Percentiles rank a stretch among this genome's conserved stretches.
phyloP scores from a whole-genome alignment of 495 filamentous ascomycete species.

The Hypomontagnella submonticulosa region DNA sequence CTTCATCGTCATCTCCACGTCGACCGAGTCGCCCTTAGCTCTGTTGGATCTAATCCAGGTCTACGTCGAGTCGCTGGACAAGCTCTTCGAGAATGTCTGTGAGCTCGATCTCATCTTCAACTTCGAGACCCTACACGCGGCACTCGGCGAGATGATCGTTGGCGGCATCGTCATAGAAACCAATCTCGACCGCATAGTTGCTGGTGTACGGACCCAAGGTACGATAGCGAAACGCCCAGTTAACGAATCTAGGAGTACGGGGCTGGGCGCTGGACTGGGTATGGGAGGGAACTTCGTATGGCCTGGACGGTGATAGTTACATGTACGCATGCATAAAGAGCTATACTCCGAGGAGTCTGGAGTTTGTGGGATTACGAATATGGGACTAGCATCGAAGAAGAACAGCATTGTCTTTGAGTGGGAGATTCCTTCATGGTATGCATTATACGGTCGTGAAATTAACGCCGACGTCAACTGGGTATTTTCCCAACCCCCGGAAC shows the following conservation, averaged over 20 bases:
- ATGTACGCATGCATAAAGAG: background rate
- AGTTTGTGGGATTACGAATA: constrained; percentile 30
- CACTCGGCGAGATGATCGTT: constrained; percentile 92
- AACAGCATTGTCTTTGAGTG: constrained; percentile 27
- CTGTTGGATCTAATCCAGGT: constrained; percentile 97
- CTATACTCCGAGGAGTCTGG: constrained; percentile 17
- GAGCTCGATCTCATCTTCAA: constrained; percentile 99
- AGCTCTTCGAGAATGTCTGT: constrained; percentile 97
- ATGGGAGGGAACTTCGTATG: constrained; percentile 70
- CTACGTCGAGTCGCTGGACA: constrained; percentile 94
- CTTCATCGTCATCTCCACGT: constrained; percentile 98
- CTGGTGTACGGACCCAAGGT: constrained; percentile 83
- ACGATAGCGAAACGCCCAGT: constrained; percentile 76
- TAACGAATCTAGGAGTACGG: constrained; percentile 60
- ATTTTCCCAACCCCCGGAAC: constrained; percentile 25
- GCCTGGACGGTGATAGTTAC: constrained; percentile 60
- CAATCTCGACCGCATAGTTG: constrained; percentile 84
- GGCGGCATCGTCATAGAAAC: constrained; percentile 97
- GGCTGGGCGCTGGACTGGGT: constrained; percentile 57
- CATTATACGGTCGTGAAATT: constrained; percentile 1
- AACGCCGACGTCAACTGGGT: constrained; percentile 30
- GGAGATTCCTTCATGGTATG: constrained; percentile 14
- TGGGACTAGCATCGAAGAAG: constrained; percentile 23
- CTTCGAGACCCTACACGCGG: constrained; percentile 94
- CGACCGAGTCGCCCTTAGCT: constrained; percentile 93